A percentile compares a stretch with the other conserved stretches of the same genome.
Evolutionary conservation across 148 eudicot species (phyloP).

Genomic region (Rhododendron henanense): DNA sequence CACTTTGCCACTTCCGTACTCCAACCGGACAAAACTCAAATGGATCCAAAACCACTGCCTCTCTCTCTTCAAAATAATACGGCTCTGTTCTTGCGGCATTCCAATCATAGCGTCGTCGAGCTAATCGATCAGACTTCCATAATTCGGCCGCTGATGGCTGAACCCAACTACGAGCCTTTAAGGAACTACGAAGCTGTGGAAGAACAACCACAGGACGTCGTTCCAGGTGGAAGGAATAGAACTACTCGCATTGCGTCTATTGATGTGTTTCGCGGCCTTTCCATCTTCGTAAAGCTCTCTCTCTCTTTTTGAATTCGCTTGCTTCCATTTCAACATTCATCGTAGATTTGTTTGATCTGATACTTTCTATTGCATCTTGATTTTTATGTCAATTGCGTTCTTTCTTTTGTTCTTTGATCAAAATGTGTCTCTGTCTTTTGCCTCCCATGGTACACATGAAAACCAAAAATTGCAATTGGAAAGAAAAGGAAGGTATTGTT

Average conservation of each 20-base stretch:
- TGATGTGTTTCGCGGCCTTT: slow-evolving; percentile 4
- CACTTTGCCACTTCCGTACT: background rate
- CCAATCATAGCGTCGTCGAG: background rate
- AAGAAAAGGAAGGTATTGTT: background rate
- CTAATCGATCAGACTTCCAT: background rate
- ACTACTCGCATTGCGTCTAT: background rate
- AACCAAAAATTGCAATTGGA: background rate
- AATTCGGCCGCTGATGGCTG: background rate
- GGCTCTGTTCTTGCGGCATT: background rate
- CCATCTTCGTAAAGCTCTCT: background rate
- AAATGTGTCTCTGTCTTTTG: background rate
- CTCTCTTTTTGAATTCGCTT: background rate
- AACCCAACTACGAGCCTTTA: background rate
- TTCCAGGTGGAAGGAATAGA: background rate
- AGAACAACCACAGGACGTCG: background rate
- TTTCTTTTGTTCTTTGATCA: background rate
- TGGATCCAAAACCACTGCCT: background rate
- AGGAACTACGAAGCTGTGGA: background rate
- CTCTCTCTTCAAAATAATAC: background rate
- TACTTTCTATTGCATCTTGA: background rate
- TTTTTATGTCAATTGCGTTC: background rate
- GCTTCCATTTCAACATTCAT: background rate
- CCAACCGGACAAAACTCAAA: background rate
- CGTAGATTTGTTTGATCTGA: background rate
- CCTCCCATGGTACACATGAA: background rate